Base-by-base conservation (phyloP, 345 rosid genomes). In the Schrenkiella parvula region DNA sequence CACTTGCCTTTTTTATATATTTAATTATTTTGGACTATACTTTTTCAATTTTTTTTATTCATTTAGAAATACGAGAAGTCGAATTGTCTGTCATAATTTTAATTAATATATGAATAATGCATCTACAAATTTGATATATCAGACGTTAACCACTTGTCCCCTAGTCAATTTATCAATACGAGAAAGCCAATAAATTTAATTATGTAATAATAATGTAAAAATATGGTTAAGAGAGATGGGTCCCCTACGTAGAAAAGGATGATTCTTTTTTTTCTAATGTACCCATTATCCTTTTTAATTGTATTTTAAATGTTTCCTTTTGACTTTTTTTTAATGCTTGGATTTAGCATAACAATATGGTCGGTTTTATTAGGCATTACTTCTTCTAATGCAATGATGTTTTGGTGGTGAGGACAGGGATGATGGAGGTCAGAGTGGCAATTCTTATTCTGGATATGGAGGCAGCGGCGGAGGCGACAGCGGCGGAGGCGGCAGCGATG, bases 381-480 rank as follows among this genome's bases (percentile, higher is more conserved):
- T 19, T 64, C 17, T 48, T 42, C 39, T 73, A 18, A 65, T 47
- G 71, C 14, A 4, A 66, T 38, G 4, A 6, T 18, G n/a, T 25
- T 67, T 29, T 68, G 17, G 22, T 48, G 46, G 21, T 21, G 46
- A n/a, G 31, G n/a, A n/a, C 39, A 77, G 80, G 66, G 80, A 77
- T 59, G 72, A 71, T 50, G 58, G 32, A 19, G 80, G 77, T 39
- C 47, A 55, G 19, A 50, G 77, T 71, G 80, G 76, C 7, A 31
- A 18, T 51, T 71, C 77, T 5, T 48, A 25, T 17, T 23, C 71
- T 31, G 56, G 46, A 1, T 26, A 4, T 28, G 76, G 53, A 15
- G 71, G 64, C 0, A 35, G 55, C 0, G 42, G 54, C 2, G 44
- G 54, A 6, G 23, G 66, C 0, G 43, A 57, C 9, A 8, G 58